phyloP scores from a whole-genome alignment of 1,284 basidiomycete species.

The Ganoderma sinense region DNA sequence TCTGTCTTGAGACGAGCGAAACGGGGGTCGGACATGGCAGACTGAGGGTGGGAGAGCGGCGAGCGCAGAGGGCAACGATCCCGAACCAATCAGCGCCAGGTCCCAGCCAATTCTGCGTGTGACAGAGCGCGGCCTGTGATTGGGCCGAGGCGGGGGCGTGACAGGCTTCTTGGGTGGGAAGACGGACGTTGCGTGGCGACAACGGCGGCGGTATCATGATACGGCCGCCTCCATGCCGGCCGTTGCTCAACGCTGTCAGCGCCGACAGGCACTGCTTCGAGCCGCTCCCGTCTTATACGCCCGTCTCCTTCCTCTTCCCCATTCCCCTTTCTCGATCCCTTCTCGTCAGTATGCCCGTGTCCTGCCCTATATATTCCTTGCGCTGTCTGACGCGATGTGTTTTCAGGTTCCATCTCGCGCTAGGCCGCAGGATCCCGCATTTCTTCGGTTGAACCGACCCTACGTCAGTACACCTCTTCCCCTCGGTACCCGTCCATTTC shows the following conservation, averaged over 20 bases:
- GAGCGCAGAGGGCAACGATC: constrained; percentile 22
- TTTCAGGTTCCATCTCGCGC: constrained; percentile 39
- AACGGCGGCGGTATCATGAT: constrained; percentile 28
- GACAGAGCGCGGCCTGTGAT: neutral
- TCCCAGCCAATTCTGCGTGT: neutral
- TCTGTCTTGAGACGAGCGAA: constrained; percentile 91
- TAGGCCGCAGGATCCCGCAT: constrained; percentile 49
- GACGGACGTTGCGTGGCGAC: constrained; percentile 23
- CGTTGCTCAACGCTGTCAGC: neutral
- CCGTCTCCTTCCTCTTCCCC: constrained; percentile 30
- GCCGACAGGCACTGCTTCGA: constrained; percentile 23
- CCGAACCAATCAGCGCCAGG: constrained; percentile 34
- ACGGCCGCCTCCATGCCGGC: constrained; percentile 17
- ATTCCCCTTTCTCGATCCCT: constrained; percentile 43
- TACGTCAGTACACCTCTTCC: constrained; percentile 27
- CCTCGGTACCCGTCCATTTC: constrained; percentile 31
- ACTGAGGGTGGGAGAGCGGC: neutral
- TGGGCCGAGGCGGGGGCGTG: constrained; percentile 30
- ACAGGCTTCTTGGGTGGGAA: constrained; percentile 14
- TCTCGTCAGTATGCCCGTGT: constrained; percentile 39
- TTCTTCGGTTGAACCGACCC: constrained; percentile 41
- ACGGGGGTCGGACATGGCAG: constrained; percentile 79
- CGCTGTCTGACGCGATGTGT: neutral
- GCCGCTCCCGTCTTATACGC: constrained; percentile 33
- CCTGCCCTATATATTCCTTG: neutral